Percentiles rank a stretch among this genome's conserved stretches.
Evolutionary conservation across 164 flowering plant genomes (phyloP).

Genomic region (Magnolia sinica): DNA sequence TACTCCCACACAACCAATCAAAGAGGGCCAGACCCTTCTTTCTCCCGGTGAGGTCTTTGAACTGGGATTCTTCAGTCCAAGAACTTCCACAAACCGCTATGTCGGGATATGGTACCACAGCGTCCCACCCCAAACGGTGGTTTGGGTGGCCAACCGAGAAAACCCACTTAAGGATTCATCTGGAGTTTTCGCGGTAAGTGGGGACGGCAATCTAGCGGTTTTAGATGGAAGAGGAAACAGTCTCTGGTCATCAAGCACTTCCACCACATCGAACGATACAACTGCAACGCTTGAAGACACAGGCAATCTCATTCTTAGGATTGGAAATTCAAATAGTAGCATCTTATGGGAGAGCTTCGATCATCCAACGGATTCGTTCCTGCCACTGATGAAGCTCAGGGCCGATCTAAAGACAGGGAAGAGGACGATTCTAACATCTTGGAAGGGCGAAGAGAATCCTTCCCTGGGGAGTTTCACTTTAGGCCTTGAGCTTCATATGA

Average conservation of each 20-base stretch:
- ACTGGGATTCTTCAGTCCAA: conserved; percentile 33
- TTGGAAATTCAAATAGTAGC: too few species aligned
- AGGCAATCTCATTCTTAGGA: conserved; percentile 4
- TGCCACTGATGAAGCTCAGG: background rate
- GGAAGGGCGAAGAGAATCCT: background rate
- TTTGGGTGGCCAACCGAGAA: conserved; percentile 29
- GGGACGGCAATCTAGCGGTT: conserved; percentile 15
- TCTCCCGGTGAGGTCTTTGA: conserved; percentile 16
- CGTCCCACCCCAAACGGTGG: conserved; percentile 6
- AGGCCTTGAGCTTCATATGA: background rate
- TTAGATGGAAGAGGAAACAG: background rate
- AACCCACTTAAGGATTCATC: conserved; percentile 13
- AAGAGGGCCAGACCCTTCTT: conserved; percentile 15
- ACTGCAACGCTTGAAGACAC: background rate
- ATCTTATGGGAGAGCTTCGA: background rate
- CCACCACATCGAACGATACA: background rate
- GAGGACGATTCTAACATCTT: background rate
- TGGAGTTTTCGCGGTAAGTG: conserved; percentile 12
- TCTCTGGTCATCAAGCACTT: background rate
- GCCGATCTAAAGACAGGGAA: background rate
- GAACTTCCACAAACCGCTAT: conserved; percentile 20
- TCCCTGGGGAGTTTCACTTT: background rate
- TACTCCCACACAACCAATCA: conserved; percentile 12
- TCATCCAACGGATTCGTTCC: background rate
- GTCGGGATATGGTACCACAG: conserved; percentile 27